A percentile compares a stretch with the other conserved stretches of the same genome.
Evolutionary conservation across 164 flowering plant genomes (phyloP).

Genomic region (Echeveria elegans): DNA sequence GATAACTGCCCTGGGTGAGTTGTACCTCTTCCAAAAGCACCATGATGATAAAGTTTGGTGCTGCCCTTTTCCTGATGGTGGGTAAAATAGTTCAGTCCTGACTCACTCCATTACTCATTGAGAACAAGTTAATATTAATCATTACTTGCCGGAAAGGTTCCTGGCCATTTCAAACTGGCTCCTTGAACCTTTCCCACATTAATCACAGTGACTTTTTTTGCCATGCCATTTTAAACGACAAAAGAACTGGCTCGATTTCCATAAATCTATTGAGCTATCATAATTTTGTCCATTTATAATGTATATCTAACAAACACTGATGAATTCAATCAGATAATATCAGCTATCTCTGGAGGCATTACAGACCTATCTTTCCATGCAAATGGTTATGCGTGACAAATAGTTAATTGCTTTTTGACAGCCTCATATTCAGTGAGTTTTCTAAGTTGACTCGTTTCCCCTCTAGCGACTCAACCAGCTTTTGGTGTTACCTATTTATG

Average conservation of each 20-base stretch:
- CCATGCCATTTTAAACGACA: background rate
- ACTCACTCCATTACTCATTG: background rate
- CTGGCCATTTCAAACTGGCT: background rate
- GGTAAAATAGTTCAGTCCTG: conserved; percentile 2
- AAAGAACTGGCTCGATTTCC: background rate
- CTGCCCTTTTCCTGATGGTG: conserved; percentile 97
- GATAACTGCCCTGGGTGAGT: conserved; percentile 94
- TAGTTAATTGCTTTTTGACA: conserved; percentile 80
- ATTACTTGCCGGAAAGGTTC: background rate
- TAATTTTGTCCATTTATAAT: background rate
- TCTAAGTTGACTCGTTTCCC: background rate
- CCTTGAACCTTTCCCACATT: background rate
- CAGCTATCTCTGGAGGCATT: conserved; percentile 91
- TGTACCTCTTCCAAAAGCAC: conserved; percentile 86
- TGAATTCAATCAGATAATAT: conserved; percentile 64
- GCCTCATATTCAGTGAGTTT: conserved; percentile 92
- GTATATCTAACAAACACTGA: background rate
- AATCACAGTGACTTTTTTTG: no score
- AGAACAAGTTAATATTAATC: background rate
- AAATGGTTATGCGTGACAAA: conserved; percentile 88
- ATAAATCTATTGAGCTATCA: background rate
- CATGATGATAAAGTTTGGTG: conserved; percentile 91
- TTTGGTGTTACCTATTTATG: background rate
- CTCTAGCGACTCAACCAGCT: background rate
- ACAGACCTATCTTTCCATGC: conserved; percentile 93